These are phyloP conservation scores for Wallacemonas sp. DNA, from an alignment of 208 protist genomes.

Conservation along the genomic window DNA sequence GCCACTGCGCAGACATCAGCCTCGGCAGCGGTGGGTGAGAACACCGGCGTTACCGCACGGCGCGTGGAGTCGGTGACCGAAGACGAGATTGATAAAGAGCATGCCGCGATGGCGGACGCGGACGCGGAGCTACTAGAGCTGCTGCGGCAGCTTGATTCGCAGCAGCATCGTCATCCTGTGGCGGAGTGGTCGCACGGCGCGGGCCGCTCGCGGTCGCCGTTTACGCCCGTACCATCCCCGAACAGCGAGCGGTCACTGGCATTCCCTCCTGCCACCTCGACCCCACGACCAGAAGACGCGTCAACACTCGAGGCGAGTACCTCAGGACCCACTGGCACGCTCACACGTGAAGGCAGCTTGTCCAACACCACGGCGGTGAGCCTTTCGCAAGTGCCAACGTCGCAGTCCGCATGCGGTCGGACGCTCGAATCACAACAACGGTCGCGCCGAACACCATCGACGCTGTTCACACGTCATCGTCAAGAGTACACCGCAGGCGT, in stretches of 20 bases:
- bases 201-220: not conserved
- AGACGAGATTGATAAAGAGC: no score
- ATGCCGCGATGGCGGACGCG: not conserved
- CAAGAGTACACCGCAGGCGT: not conserved
- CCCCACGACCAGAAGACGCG: not conserved
- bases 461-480: not conserved
- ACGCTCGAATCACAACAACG: not conserved
- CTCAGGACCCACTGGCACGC: not conserved
- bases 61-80: no score
- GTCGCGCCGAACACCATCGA: not conserved
- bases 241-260: not conserved
- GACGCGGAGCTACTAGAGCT: constrained; percentile 6
- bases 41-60: no score
- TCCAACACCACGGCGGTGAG: constrained; percentile 7
- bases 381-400: not conserved
- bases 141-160: constrained; percentile 4
- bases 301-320: no score
- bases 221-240: not conserved
- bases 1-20: no score
- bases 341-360: constrained; percentile 5
- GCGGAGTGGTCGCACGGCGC: not conserved
- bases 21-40: no score
- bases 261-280: not conserved
- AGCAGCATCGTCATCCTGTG: not conserved
- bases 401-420: not conserved